Evolutionary conservation across 345 rosid species (phyloP).

Genomic region (Trapa incisa): DNA sequence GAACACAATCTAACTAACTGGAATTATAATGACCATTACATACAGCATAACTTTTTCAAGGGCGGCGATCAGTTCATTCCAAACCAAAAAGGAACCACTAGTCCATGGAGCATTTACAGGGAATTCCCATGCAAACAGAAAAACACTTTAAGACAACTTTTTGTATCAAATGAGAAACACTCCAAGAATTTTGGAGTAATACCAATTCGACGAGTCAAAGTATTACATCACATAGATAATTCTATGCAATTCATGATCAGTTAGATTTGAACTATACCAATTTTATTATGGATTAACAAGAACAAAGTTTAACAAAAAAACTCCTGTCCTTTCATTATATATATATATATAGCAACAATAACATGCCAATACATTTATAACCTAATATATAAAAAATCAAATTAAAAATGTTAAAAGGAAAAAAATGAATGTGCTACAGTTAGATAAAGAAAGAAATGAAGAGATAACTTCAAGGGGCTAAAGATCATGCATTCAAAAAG

Average conservation of each 20-base stretch:
- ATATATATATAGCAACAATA: not conserved
- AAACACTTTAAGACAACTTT: not conserved
- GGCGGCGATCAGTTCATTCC: not conserved
- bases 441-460: too few species aligned
- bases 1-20: not conserved
- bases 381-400: not conserved
- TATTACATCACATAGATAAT: not conserved
- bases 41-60: slow-evolving; percentile 9
- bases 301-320: not conserved
- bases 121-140: not conserved
- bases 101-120: not conserved
- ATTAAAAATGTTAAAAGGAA: not conserved
- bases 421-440: not conserved
- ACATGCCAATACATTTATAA: not conserved
- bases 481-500: not conserved
- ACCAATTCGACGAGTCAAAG: not conserved
- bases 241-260: not conserved
- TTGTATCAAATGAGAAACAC: not conserved
- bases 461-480: not conserved
- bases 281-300: not conserved
- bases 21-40: not conserved
- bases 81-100: not conserved
- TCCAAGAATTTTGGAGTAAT: not conserved
- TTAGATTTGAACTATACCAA: not conserved
- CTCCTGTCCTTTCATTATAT: not conserved